Conservation (phyloP, 2,329 filamentous ascomycete genomes). For the Xylaria sp. region DNA sequence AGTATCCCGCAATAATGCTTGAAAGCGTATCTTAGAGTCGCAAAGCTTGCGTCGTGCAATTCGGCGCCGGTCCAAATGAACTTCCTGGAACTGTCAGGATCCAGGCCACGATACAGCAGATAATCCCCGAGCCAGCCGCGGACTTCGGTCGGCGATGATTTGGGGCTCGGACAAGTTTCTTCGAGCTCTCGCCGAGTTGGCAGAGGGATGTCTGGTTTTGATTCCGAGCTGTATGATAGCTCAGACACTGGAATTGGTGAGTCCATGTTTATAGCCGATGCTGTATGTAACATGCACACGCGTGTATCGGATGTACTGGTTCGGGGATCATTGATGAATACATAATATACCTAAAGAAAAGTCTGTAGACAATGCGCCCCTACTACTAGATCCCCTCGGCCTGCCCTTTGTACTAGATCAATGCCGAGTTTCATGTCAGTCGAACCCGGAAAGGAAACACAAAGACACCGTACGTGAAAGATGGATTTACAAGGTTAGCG, state of each 20-base stretch:
- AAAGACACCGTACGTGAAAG: too few relatives aligned
- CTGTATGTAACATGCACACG: background rate
- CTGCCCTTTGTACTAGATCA: background rate
- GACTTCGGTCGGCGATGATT: conserved; percentile 29
- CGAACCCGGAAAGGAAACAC: too few relatives aligned
- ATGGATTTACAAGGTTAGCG: too few relatives aligned
- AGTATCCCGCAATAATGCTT: conserved; percentile 31
- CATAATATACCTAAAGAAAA: too few relatives aligned
- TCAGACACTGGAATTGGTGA: background rate
- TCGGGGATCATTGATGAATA: too few relatives aligned
- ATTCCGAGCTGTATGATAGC: background rate
- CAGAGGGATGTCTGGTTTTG: too few relatives aligned
- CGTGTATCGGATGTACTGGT: background rate
- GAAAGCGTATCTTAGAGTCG: conserved; percentile 31
- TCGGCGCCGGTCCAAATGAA: conserved; percentile 38
- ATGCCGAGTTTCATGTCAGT: too few relatives aligned
- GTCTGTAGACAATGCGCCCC: too few relatives aligned
- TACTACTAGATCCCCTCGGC: too few relatives aligned
- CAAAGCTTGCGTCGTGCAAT: conserved; percentile 23
- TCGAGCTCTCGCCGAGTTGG: conserved; percentile 27
- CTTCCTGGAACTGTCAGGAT: conserved; percentile 11
- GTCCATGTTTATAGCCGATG: background rate
- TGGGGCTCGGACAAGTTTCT: conserved; percentile 28
- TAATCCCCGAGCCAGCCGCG: conserved; percentile 35
- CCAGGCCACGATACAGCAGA: conserved; percentile 35